Percentiles rank a stretch among this genome's conserved stretches.
These are phyloP conservation scores for Solanum bulbocastanum DNA, from an alignment of 257 asterid genomes.

Conservation along the genomic window DNA sequence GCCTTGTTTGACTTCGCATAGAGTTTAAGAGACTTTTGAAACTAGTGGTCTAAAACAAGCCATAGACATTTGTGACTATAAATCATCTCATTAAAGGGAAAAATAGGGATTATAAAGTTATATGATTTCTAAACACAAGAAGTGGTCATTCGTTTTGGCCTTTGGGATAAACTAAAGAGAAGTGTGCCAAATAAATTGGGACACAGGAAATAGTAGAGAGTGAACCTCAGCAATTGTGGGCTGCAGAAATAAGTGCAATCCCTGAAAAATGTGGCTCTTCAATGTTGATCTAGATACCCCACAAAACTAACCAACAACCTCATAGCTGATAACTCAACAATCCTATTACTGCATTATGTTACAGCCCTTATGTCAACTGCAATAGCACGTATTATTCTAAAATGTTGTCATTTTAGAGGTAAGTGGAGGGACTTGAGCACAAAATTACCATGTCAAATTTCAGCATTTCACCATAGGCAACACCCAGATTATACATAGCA, in stretches of 20 bases:
- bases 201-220: not conserved
- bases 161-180: not conserved
- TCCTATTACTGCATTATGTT: not conserved
- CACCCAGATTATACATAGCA: slow-evolving; percentile 99
- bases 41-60: not conserved
- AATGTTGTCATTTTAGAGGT: not conserved
- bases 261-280: not conserved
- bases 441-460: slow-evolving; percentile 92
- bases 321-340: not conserved
- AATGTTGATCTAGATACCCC: not conserved
- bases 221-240: not conserved
- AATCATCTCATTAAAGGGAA: not conserved
- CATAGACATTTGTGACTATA: not conserved
- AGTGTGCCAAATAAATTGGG: not conserved
- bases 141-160: not conserved
- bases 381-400: not conserved
- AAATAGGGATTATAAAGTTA: not conserved
- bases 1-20: not conserved
- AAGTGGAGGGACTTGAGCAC: not conserved
- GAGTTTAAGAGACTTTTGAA: not conserved
- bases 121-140: not conserved
- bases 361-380: not conserved
- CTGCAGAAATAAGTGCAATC: not conserved
- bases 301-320: not conserved
- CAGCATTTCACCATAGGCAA: slow-evolving; percentile 99